Percentiles rank a stretch among this genome's conserved stretches.
These are phyloP conservation scores for Arthonia radiata DNA, from an alignment of 495 filamentous ascomycete genomes.

Conservation along the genomic window DNA sequence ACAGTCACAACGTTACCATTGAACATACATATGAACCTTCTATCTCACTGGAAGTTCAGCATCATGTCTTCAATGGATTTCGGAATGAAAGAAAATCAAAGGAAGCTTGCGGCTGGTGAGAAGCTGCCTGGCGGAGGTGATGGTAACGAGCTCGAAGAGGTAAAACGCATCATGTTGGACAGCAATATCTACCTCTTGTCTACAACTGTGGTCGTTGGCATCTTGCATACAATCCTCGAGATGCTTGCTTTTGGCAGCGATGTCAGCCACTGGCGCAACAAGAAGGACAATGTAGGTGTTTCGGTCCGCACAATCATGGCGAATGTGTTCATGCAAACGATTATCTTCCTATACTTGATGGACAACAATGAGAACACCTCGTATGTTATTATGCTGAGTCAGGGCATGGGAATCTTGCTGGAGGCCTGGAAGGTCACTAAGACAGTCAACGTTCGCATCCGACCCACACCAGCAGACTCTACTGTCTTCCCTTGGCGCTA, in stretches of 20 bases:
- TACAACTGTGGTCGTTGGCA: slow-evolving; percentile 59
- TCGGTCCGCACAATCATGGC: slow-evolving; percentile 88
- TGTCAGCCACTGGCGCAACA: slow-evolving; percentile 91
- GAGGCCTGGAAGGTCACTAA: slow-evolving; percentile 99
- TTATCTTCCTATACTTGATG: slow-evolving; percentile 95
- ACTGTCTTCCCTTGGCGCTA: slow-evolving; percentile 25
- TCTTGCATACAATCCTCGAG: slow-evolving; percentile 88
- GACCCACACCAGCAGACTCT: slow-evolving; percentile 25
- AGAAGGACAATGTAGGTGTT: slow-evolving; percentile 95
- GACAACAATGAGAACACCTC: slow-evolving; percentile 94
- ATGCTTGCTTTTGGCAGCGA: slow-evolving; percentile 93
- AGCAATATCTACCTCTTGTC: slow-evolving; percentile 79
- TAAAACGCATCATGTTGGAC: slow-evolving; percentile 83
- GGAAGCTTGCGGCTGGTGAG: slow-evolving; percentile 40
- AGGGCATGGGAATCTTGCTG: slow-evolving; percentile 79
- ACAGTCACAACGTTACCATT: slow-evolving; percentile 66
- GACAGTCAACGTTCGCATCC: slow-evolving; percentile 69
- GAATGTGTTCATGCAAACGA: slow-evolving; percentile 89
- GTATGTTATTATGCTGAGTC: slow-evolving; percentile 93
- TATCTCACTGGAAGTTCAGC: slow-evolving; percentile 77
- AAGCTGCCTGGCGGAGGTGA: slow-evolving; percentile 40
- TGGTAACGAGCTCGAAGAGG: slow-evolving; percentile 73
- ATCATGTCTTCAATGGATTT: slow-evolving; percentile 65
- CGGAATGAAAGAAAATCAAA: slow-evolving; percentile 55
- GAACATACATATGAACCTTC: slow-evolving; percentile 59